Percentiles rank a stretch among this genome's conserved stretches.
phyloP scores from a whole-genome alignment of 306 rosid genomes.

The Vachellia collinsii region DNA sequence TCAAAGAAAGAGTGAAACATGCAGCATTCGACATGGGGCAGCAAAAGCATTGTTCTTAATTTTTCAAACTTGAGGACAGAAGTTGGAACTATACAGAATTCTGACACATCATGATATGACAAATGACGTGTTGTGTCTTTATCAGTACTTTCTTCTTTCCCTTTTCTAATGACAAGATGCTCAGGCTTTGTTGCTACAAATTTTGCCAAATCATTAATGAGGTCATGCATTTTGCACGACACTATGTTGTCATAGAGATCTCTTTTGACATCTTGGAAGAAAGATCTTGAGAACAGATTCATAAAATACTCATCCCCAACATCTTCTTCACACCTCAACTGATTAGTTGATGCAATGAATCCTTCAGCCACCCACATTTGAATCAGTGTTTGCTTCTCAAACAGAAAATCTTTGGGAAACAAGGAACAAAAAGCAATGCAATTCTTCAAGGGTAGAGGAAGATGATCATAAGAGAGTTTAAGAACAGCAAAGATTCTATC shows the following conservation, averaged over 20 bases:
- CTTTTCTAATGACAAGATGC: not conserved
- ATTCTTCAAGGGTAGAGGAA: not conserved
- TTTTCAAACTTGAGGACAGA: not conserved
- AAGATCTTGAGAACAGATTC: not conserved
- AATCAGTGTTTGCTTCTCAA: not conserved
- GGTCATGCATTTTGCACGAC: not conserved
- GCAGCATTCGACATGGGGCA: not conserved
- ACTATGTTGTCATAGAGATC: not conserved
- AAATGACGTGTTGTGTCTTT: not conserved
- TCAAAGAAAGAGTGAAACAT: not conserved
- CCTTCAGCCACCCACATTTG: not conserved
- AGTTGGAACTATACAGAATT: not conserved
- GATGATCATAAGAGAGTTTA: not conserved
- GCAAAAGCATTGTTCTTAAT: not conserved
- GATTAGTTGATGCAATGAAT: not conserved
- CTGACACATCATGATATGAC: not conserved
- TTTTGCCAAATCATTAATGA: not conserved
- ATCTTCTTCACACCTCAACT: not conserved
- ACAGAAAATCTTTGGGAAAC: not conserved
- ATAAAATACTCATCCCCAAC: not conserved
- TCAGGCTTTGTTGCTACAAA: not conserved
- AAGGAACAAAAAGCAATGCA: not conserved
- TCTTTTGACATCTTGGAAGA: not conserved
- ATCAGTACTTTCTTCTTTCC: not conserved
- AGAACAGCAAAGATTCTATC: not conserved